Base-by-base conservation (phyloP, 1,139 yeast genomes). In the Geotrichum citri-aurantii region DNA sequence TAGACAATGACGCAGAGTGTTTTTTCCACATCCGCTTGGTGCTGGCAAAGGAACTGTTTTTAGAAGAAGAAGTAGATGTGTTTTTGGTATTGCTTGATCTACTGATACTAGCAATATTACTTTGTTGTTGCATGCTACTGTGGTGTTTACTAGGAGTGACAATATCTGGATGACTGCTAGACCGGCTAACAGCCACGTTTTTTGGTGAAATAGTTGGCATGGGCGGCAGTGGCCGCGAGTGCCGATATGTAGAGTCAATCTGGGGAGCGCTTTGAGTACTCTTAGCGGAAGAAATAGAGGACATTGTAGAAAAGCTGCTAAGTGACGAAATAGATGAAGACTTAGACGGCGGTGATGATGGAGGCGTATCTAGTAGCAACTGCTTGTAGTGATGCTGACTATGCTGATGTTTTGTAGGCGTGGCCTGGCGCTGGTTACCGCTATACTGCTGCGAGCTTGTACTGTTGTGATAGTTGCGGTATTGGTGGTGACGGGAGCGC, bases 271-370 rank as follows among this genome's bases (percentile, higher is more conserved):
- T 37, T 12, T n/a, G 44, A n/a, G 17, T 37, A 17, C 44, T 37
- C 10, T 17, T 37, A 37, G 44, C 6, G n/a, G 59, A 55, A 52
- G 61, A 33, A 37, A 56, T 23, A 23, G 64, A 33, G 5, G 59
- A 10, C 23, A 55, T 52, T 26, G 58, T 5, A 33, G 59, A 49
- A 12, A 37, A 59, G 49, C 29, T 27, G 24, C 26, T n/a, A 29
- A 7, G 33, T 37, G 42, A 23, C 19, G 47, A 8, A 17, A 37
- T 40, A 33, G 47, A 21, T 24, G 52, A 14, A 37, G 47, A 14
- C 37, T 52, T 23, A 14, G 56, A 33, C 8, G 51, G 12, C n/a
- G 55, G 31, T 2, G 48, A 44, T 12, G 50, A 17, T n/a, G 50
- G 42, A 3, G 50, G 44, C 17, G 50, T 44, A 5, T 23, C 50